Percentiles rank a stretch among this genome's conserved stretches.
Conservation (phyloP, 768 basidiomycete genomes). For the Hericium coralloides region DNA sequence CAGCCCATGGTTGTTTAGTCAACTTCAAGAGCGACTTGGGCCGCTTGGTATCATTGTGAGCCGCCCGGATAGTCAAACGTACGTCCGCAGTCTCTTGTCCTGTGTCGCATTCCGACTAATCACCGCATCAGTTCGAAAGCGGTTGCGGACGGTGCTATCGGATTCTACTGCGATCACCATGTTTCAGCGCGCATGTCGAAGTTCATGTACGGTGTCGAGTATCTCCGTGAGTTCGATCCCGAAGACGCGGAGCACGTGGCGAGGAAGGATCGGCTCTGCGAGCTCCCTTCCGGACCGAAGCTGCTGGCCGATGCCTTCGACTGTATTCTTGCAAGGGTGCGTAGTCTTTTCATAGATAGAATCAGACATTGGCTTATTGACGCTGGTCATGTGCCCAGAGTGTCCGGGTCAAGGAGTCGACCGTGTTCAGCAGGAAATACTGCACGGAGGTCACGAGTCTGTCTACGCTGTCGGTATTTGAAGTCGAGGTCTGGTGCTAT, state of each 20-base stretch:
- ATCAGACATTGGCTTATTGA: slow-evolving; percentile 2
- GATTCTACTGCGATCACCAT: slow-evolving; percentile 79
- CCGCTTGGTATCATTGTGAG: slow-evolving; percentile 52
- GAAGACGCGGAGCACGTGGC: slow-evolving; percentile 57
- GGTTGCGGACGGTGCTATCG: slow-evolving; percentile 76
- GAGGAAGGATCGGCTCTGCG: slow-evolving; percentile 57
- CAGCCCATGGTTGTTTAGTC: slow-evolving; percentile 70
- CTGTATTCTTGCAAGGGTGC: slow-evolving; percentile 63
- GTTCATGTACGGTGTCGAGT: slow-evolving; percentile 78
- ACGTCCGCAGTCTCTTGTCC: slow-evolving; percentile 16
- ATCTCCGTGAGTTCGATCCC: slow-evolving; percentile 56
- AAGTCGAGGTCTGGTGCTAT: slow-evolving; percentile 81
- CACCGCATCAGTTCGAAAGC: slow-evolving; percentile 59
- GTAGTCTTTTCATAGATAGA: slow-evolving; percentile 17
- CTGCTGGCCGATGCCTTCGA: slow-evolving; percentile 79
- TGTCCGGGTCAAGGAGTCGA: slow-evolving; percentile 73
- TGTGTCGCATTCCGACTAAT: neutral
- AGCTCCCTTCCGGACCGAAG: slow-evolving; percentile 68
- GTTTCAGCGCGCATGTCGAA: slow-evolving; percentile 75
- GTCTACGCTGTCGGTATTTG: slow-evolving; percentile 68
- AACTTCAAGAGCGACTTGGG: slow-evolving; percentile 61
- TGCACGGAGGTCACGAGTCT: slow-evolving; percentile 74
- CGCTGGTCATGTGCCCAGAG: slow-evolving; percentile 29
- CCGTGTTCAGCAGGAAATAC: slow-evolving; percentile 74
- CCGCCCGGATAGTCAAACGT: slow-evolving; percentile 77